Evolutionary conservation across 1,284 basidiomycete species (phyloP).

Genomic region (Amylostereum chailletii): DNA sequence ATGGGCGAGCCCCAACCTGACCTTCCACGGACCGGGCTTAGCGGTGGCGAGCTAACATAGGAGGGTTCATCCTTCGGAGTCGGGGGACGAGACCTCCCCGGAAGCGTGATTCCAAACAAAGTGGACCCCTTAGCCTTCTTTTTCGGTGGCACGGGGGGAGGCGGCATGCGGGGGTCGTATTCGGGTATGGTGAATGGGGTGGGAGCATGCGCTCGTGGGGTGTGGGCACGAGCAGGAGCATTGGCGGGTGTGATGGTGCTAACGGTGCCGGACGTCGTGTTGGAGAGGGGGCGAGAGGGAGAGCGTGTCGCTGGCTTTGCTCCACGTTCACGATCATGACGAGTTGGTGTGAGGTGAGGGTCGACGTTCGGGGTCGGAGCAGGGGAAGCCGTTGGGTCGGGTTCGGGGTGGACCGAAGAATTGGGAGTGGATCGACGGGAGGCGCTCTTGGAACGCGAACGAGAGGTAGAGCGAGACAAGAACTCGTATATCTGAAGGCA

Average conservation of each 20-base stretch:
- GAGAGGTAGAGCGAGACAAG: slow-evolving; percentile 21
- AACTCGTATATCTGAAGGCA: slow-evolving; percentile 23
- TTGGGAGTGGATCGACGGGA: slow-evolving; percentile 22
- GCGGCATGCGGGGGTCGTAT: slow-evolving; percentile 13
- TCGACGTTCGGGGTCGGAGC: slow-evolving; percentile 17
- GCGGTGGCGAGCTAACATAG: slow-evolving; percentile 1
- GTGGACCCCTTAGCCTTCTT: slow-evolving; percentile 27
- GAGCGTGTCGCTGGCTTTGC: slow-evolving; percentile 42
- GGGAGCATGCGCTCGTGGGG: slow-evolving; percentile 16
- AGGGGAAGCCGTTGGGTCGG: slow-evolving; percentile 16
- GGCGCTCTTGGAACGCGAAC: slow-evolving; percentile 23
- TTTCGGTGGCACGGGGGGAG: slow-evolving; percentile 11
- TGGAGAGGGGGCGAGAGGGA: slow-evolving; percentile 55
- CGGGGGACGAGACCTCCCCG: slow-evolving; percentile 12
- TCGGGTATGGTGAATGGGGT: background rate
- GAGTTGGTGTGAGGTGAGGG: slow-evolving; percentile 11
- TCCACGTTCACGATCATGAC: slow-evolving; percentile 10
- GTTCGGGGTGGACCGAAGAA: slow-evolving; percentile 14
- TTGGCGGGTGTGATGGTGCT: slow-evolving; percentile 41
- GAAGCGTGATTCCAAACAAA: slow-evolving; percentile 44
- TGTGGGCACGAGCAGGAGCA: slow-evolving; percentile 37
- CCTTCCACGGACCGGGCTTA: slow-evolving; percentile 11
- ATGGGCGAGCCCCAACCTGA: slow-evolving; percentile 14
- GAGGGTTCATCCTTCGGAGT: slow-evolving; percentile 7
- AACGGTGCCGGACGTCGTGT: slow-evolving; percentile 50